Conservation (phyloP, 768 basidiomycete genomes). For the Tulasnella sp. region DNA sequence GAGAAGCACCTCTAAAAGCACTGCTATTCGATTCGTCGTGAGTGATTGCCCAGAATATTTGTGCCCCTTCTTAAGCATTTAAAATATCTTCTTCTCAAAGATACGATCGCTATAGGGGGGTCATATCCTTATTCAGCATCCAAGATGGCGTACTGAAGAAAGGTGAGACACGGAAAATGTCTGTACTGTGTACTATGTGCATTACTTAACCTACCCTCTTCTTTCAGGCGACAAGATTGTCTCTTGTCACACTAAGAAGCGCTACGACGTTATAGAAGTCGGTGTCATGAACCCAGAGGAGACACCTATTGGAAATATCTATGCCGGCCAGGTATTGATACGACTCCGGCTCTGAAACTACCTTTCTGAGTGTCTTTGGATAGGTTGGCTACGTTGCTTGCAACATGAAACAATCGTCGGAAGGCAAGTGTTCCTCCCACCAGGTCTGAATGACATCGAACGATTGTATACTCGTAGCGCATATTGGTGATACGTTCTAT, state of each 20-base stretch:
- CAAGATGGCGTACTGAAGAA: conserved; percentile 70
- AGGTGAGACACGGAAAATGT: conserved; percentile 35
- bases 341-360: not conserved
- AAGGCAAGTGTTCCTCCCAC: conserved; percentile 41
- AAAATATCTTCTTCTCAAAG: conserved; percentile 30
- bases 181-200: too few relatives aligned
- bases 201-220: too few relatives aligned
- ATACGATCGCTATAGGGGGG: conserved; percentile 91
- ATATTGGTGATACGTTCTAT: conserved; percentile 88
- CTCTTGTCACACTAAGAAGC: conserved; percentile 72
- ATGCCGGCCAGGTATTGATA: conserved; percentile 67
- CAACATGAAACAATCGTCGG: conserved; percentile 94
- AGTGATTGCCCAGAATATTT: conserved; percentile 26
- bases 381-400: conserved; percentile 42
- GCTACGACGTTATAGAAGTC: conserved; percentile 78
- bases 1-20: conserved; percentile 53
- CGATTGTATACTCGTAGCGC: conserved; percentile 39
- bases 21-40: conserved; percentile 90
- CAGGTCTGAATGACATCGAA: not conserved
- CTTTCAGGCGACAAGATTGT: conserved; percentile 73
- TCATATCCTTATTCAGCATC: conserved; percentile 80
- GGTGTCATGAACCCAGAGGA: conserved; percentile 89
- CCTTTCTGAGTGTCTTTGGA: not conserved
- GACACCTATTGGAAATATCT: conserved; percentile 50
- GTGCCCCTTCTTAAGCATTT: conserved; percentile 13